Percentiles rank a stretch among this genome's conserved stretches.
Conservation (phyloP, 202 grass and related monocot genomes). For the Elaeis oleifera region DNA sequence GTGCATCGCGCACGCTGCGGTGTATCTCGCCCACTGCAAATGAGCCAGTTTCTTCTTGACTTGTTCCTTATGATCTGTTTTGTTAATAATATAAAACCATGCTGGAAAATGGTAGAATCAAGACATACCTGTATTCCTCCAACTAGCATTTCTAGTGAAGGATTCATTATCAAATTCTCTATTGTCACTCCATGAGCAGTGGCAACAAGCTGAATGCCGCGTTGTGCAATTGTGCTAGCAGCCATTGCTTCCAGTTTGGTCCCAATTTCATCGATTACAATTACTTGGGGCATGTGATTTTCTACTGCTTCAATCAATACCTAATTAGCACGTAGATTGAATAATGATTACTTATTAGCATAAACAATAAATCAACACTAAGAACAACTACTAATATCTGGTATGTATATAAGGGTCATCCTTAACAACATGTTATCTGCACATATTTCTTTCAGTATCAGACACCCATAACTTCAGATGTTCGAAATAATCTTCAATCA, state of each 20-base stretch:
- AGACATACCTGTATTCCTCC: slow-evolving; percentile 70
- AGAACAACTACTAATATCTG: not conserved
- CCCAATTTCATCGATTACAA: slow-evolving; percentile 95
- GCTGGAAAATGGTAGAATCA: not conserved
- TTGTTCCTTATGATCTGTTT: too few relatives aligned
- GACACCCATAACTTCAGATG: too few relatives aligned
- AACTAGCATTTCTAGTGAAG: slow-evolving; percentile 84
- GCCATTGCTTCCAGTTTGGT: slow-evolving; percentile 79
- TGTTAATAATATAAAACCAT: too few relatives aligned
- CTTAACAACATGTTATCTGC: not conserved
- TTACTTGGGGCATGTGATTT: slow-evolving; percentile 91
- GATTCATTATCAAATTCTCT: slow-evolving; percentile 86
- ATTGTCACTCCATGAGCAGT: slow-evolving; percentile 85
- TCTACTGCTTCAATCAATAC: slow-evolving; percentile 95
- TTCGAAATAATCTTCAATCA: too few relatives aligned
- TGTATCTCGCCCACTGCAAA: too few relatives aligned
- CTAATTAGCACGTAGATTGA: slow-evolving; percentile 27
- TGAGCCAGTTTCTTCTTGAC: too few relatives aligned
- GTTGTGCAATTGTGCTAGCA: slow-evolving; percentile 87
- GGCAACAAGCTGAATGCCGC: slow-evolving; percentile 85
- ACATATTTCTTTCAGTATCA: too few relatives aligned
- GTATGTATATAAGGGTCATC: not conserved
- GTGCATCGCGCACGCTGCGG: too few relatives aligned
- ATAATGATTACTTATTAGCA: not conserved
- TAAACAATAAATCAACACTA: not conserved